These are phyloP conservation scores for Coelastrella sp. DNA, from an alignment of 139 green algal genomes.

Conservation along the genomic window DNA sequence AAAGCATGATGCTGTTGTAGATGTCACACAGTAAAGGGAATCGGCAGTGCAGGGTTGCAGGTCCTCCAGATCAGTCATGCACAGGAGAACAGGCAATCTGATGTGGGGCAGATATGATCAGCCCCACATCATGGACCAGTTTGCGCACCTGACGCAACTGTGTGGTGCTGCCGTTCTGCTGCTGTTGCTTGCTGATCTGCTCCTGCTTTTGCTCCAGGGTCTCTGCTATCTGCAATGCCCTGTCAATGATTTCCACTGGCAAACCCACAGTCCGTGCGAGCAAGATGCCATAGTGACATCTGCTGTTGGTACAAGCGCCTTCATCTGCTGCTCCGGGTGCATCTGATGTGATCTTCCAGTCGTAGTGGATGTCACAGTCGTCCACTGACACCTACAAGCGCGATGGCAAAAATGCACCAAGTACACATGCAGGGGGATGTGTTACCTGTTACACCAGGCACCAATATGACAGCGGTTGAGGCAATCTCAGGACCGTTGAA, in stretches of 20 bases:
- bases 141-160: not conserved
- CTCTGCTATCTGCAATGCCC: conserved; percentile 12
- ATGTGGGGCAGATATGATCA: not conserved
- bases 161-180: not conserved
- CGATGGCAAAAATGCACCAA: not conserved
- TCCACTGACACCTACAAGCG: conserved; percentile 48
- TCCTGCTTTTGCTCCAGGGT: conserved; percentile 23
- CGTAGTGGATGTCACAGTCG: conserved; percentile 54
- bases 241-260: conserved; percentile 40
- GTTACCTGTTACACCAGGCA: not conserved
- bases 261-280: conserved; percentile 68
- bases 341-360: conserved; percentile 55
- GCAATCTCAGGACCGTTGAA: too few relatives aligned
- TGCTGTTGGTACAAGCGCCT: not conserved
- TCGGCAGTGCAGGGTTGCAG: too few relatives aligned
- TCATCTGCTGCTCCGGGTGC: conserved; percentile 19
- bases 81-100: too few relatives aligned
- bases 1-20: not conserved
- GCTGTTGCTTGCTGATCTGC: not conserved
- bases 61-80: too few relatives aligned
- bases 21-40: too few relatives aligned
- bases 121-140: not conserved
- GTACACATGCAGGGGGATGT: not conserved
- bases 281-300: conserved; percentile 62
- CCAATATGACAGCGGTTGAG: not conserved